Evolutionary conservation across 2,329 filamentous ascomycete genomes (phyloP), one percentile per base, ranked within the genome.

Genomic region (Aspergillus fumigatiaffinis): DNA sequence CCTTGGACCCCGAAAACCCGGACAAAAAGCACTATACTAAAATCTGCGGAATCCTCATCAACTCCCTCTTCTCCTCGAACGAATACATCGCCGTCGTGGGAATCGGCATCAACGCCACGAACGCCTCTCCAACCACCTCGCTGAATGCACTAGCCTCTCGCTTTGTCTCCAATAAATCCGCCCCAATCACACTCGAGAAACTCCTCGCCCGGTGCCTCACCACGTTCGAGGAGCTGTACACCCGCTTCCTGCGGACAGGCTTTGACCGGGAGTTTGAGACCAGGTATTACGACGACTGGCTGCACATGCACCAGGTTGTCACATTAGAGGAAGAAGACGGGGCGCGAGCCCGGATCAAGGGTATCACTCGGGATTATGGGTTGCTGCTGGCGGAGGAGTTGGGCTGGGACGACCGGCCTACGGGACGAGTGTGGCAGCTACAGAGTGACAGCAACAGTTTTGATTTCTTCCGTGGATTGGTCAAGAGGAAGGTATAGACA

Each of bases 381-480:
- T 78, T 97, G 73, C 70, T 99, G 63, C 82, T 87, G 62, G 94
- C 88, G 0, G 90, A 97, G 73, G 92, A 97, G 79, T 74, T 95
- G 53, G 87, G 87, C 2, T 84, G 80, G 72, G 83, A 88, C 57
- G 91, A 91, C 61, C 80, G 87, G 53, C 79, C 82, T 2, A 96
- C 90, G 0, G 92, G 93, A 0, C 89, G 84, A 74, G 79, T 88
- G 51, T 93, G 89, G 84, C 85, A 88, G 66, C 76, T 99, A 75
- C 92, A 97, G 79, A 97, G 92, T 73, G 94, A 99, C 73, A 91
- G 92, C 71, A 99, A 99, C 70, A 97, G 92, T 73, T 99, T 99
- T 78, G 94, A 99, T 76, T 99, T 96, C 73, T 96, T 96, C 77
- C 90, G 85, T 70, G 94, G 94, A 0, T 70, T 99, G 67, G 79